Evolutionary conservation across 345 rosid species (phyloP).

Genomic region (Laguncularia racemosa): DNA sequence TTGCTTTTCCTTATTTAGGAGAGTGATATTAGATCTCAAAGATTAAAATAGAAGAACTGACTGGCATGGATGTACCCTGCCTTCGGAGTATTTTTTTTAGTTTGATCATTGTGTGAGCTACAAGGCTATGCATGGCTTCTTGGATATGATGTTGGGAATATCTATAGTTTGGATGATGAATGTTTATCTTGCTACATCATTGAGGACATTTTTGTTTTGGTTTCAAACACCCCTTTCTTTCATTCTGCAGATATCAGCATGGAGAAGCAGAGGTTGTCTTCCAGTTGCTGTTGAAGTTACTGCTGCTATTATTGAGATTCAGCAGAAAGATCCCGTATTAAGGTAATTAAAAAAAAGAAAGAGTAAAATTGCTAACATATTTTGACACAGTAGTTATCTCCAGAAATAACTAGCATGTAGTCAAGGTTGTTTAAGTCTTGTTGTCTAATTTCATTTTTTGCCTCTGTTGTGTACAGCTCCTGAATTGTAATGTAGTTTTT

Average conservation of each 20-base stretch:
- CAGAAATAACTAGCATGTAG: too few species aligned
- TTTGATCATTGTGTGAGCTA: too few species aligned
- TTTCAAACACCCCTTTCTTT: constrained; percentile 1
- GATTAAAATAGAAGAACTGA: too few species aligned
- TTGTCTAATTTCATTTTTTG: not conserved
- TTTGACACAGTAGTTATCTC: too few species aligned
- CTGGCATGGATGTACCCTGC: too few species aligned
- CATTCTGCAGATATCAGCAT: constrained; percentile 49
- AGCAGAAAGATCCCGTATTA: constrained; percentile 66
- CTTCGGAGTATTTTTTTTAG: too few species aligned
- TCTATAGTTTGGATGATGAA: not conserved
- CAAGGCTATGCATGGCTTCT: too few species aligned
- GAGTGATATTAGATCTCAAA: too few species aligned
- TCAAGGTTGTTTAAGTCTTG: not conserved
- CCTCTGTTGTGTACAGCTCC: too few species aligned
- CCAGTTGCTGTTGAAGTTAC: constrained; percentile 82
- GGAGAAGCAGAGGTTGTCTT: constrained; percentile 82
- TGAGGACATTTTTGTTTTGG: not conserved
- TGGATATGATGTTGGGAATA: too few species aligned
- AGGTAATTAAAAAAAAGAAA: constrained; percentile 25
- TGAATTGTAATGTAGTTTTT: not conserved
- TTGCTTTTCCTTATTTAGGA: too few species aligned
- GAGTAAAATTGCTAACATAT: too few species aligned
- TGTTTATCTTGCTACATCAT: not conserved
- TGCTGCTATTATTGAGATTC: constrained; percentile 69